Percentiles rank a stretch among this genome's conserved stretches.
Evolutionary conservation across 2,329 filamentous ascomycete species (phyloP).

Genomic region (Curvularia sp.): DNA sequence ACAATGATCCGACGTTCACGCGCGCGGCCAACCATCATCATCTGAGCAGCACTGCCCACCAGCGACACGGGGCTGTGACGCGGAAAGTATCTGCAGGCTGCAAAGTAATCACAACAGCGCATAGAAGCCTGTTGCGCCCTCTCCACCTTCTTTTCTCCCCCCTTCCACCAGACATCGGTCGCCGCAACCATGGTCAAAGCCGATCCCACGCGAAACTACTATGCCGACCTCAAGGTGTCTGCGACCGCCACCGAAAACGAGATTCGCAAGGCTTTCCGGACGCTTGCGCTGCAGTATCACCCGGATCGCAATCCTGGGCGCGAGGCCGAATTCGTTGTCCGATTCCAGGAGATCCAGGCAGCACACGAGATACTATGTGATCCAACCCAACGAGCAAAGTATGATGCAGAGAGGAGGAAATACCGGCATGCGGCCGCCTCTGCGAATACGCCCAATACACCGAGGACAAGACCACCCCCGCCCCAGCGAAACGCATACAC

Average conservation of each 20-base stretch:
- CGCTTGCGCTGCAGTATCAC: constrained; percentile 84
- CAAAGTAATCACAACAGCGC: constrained; percentile 30
- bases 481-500: constrained; percentile 55
- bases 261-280: constrained; percentile 85
- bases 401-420: constrained; percentile 67
- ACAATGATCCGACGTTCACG: constrained; percentile 40
- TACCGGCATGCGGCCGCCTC: constrained; percentile 40
- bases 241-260: constrained; percentile 73
- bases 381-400: constrained; percentile 64
- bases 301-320: constrained; percentile 87
- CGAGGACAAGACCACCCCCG: constrained; percentile 52
- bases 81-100: constrained; percentile 13
- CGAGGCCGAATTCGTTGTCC: constrained; percentile 78
- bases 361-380: constrained; percentile 80
- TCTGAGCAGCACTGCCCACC: constrained; percentile 47
- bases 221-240: constrained; percentile 79
- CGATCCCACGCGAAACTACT: constrained; percentile 78
- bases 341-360: constrained; percentile 86
- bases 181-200: constrained; percentile 67
- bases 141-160: constrained; percentile 5
- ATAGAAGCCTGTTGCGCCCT: not conserved
- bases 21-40: constrained; percentile 40
- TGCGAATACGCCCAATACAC: constrained; percentile 51
- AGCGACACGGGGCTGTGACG: constrained; percentile 30
- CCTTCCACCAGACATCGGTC: not conserved